Conservation (phyloP, 1,284 basidiomycete species). For the Phellopilus nigrolimitatus region DNA sequence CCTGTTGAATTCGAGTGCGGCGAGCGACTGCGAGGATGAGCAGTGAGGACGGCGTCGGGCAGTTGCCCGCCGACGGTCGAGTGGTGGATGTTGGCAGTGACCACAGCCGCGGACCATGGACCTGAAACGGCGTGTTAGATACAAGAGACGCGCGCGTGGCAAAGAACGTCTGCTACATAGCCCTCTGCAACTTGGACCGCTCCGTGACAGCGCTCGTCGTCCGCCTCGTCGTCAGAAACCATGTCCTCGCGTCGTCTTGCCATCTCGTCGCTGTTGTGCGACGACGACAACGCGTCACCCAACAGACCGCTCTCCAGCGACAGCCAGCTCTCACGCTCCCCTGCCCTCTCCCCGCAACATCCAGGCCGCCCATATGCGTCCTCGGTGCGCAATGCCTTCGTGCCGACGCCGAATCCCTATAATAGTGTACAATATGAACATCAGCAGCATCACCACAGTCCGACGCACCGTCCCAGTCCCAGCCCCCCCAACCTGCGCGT, state of each 20-base stretch:
- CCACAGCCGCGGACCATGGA: slow-evolving; percentile 6
- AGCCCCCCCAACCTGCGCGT: neutral
- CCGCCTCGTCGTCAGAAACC: slow-evolving; percentile 25
- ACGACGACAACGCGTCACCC: slow-evolving; percentile 34
- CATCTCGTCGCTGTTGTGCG: slow-evolving; percentile 67
- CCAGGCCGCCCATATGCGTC: slow-evolving; percentile 7
- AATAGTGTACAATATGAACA: slow-evolving; percentile 8
- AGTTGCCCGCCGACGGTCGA: too few species aligned
- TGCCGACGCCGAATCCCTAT: neutral
- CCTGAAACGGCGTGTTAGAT: slow-evolving; percentile 12
- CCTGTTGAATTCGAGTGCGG: too few species aligned
- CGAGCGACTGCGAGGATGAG: too few species aligned
- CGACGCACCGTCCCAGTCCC: slow-evolving; percentile 1
- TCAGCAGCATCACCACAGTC: neutral
- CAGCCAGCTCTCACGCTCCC: slow-evolving; percentile 12
- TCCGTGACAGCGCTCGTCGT: neutral
- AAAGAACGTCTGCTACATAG: slow-evolving; percentile 4
- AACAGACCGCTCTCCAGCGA: neutral
- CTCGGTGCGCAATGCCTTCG: slow-evolving; percentile 6
- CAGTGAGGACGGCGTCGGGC: too few species aligned
- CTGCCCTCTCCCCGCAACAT: slow-evolving; percentile 17
- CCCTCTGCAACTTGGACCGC: neutral
- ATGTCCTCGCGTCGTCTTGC: slow-evolving; percentile 66
- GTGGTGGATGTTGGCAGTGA: too few species aligned
- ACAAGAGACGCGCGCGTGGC: slow-evolving; percentile 11